A percentile compares a stretch with the other conserved stretches of the same genome.
Evolutionary conservation across 139 green algal species (phyloP).

Genomic region (Chlamydomonas sp.): DNA sequence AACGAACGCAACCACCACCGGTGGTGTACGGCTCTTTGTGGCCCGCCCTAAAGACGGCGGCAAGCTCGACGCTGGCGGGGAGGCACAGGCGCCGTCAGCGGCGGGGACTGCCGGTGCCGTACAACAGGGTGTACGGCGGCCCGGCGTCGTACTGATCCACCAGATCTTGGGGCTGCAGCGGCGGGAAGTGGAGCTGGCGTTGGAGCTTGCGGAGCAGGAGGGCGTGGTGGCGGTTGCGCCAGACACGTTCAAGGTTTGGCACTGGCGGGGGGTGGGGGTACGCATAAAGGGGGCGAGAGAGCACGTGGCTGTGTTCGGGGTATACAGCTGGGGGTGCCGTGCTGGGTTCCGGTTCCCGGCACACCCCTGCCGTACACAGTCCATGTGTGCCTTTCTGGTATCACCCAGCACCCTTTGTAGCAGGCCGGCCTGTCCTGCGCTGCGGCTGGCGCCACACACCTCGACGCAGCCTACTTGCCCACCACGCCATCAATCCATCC

Average conservation of each 20-base stretch:
- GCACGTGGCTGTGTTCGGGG: neutral
- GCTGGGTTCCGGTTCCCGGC: no score
- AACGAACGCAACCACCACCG: neutral
- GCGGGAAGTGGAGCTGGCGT: conserved; percentile 18
- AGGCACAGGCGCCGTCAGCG: neutral
- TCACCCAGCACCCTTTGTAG: no score
- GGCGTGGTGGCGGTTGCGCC: conserved; percentile 21
- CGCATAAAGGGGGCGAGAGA: neutral
- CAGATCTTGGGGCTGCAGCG: conserved; percentile 29
- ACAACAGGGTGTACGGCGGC: neutral
- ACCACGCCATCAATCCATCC: no score
- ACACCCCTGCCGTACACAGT: no score
- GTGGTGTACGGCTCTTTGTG: conserved; percentile 11
- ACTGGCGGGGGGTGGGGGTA: neutral
- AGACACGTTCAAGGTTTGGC: conserved; percentile 5
- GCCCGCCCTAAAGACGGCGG: neutral
- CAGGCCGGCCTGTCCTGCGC: no score
- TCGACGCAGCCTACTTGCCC: no score
- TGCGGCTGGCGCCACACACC: no score
- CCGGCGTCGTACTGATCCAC: conserved; percentile 15
- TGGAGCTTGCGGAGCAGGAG: conserved; percentile 12
- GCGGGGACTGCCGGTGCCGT: neutral
- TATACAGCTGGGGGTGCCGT: no score
- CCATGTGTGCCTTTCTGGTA: no score
- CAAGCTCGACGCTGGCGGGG: no score